A percentile compares a stretch with the other conserved stretches of the same genome.
Evolutionary conservation across 1,139 yeast species (phyloP).

Genomic region (Geotrichum citri-aurantii): DNA sequence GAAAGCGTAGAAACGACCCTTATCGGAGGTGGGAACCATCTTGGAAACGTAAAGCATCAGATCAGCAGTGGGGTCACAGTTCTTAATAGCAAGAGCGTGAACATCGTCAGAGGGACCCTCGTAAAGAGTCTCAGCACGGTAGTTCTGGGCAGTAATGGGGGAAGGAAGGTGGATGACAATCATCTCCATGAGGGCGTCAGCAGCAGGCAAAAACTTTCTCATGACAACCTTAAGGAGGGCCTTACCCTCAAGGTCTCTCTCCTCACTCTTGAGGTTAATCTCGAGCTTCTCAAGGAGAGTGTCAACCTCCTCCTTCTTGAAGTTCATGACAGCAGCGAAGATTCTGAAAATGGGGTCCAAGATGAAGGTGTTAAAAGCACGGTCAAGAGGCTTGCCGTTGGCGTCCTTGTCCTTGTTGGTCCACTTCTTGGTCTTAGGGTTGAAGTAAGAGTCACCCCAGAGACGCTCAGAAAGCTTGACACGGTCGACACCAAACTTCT

Average conservation of each 20-base stretch:
- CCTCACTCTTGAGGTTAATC: constrained; percentile 83
- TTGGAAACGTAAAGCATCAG: constrained; percentile 99
- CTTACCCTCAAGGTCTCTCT: constrained; percentile 97
- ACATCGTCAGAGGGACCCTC: constrained; percentile 99
- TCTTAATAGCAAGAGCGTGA: constrained; percentile 84
- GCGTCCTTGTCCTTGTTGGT: constrained; percentile 94
- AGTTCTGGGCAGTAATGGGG: constrained; percentile 97
- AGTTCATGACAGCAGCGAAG: constrained; percentile 92
- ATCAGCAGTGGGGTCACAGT: constrained; percentile 98
- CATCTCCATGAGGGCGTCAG: constrained; percentile 99
- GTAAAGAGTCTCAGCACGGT: constrained; percentile 99
- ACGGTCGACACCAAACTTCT: constrained; percentile 99
- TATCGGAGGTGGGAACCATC: constrained; percentile 99
- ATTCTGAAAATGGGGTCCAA: constrained; percentile 99
- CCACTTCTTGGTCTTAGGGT: constrained; percentile 99
- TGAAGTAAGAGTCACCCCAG: constrained; percentile 99
- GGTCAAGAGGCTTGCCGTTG: constrained; percentile 90
- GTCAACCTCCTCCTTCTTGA: constrained; percentile 95
- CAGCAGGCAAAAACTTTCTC: constrained; percentile 99
- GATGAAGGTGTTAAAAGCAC: constrained; percentile 99
- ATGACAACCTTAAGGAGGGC: constrained; percentile 96
- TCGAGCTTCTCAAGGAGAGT: constrained; percentile 86
- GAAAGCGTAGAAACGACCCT: constrained; percentile 99
- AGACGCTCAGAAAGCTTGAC: constrained; percentile 97
- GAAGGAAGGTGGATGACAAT: constrained; percentile 98